Conservation (phyloP, 148 eudicot genomes). For the Chenopodium album region DNA sequence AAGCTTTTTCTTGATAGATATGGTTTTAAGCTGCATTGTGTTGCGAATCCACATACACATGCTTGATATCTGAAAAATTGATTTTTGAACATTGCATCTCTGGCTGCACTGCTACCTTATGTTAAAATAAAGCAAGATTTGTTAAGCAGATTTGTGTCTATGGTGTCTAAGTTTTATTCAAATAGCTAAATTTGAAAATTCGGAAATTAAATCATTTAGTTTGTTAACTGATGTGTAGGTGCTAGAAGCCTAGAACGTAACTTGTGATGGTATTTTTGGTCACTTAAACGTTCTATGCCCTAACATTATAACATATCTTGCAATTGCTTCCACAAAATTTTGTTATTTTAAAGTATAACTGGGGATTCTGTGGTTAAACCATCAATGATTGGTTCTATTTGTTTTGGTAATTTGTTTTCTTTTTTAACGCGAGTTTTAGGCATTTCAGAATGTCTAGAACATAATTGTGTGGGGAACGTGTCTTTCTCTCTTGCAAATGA, state of each 20-base stretch:
- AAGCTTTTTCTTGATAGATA: conserved; percentile 20
- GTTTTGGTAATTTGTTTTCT: no score
- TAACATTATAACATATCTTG: no score
- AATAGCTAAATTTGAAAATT: background rate
- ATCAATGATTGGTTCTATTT: no score
- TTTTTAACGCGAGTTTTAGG: background rate
- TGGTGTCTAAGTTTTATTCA: background rate
- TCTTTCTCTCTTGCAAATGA: background rate
- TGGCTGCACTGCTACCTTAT: background rate
- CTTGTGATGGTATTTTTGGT: no score
- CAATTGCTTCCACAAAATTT: no score
- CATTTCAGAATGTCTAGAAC: background rate
- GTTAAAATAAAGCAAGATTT: background rate
- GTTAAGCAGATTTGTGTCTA: background rate
- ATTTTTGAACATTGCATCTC: background rate
- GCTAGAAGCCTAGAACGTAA: no score
- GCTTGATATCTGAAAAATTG: background rate
- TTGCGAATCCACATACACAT: background rate
- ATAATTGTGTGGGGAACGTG: background rate
- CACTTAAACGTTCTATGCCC: no score
- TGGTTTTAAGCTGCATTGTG: background rate
- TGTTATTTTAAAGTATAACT: no score
- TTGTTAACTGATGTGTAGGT: no score
- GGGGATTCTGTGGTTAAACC: no score
- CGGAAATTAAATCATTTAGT: background rate